These are phyloP conservation scores for Eucalyptus marginata DNA, from an alignment of 345 rosid genomes.

Conservation along the genomic window DNA sequence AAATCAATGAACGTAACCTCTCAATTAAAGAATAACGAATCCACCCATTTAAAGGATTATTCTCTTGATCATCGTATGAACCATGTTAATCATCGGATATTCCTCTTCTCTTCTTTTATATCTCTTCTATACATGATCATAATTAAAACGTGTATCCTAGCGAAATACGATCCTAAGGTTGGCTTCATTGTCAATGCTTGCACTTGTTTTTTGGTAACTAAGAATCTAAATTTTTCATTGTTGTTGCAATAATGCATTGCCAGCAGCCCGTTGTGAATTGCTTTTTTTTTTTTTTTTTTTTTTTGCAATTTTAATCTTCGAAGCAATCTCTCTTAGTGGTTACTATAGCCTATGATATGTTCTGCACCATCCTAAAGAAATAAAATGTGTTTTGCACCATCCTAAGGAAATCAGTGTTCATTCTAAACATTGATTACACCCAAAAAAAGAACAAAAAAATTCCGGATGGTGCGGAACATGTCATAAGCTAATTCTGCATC, in stretches of 20 bases:
- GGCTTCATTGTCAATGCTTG: neutral
- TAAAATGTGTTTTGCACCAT: neutral
- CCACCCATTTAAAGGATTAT: neutral
- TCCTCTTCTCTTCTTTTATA: neutral
- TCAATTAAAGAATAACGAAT: neutral
- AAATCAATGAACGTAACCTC: neutral
- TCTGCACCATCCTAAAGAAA: too few species aligned
- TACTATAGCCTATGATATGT: neutral
- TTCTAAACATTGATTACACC: neutral
- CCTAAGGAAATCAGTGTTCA: neutral
- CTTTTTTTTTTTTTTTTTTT: too few species aligned
- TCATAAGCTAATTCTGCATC: neutral
- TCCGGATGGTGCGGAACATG: neutral
- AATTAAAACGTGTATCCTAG: neutral
- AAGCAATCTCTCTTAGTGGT: neutral
- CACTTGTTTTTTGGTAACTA: neutral
- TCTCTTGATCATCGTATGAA: neutral
- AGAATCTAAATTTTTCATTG: too few species aligned
- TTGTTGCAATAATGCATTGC: neutral
- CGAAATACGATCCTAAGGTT: neutral
- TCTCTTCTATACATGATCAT: neutral
- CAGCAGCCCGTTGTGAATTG: neutral
- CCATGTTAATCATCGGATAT: fast-evolving
- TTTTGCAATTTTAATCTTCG: neutral
- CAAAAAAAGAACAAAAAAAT: too few species aligned